Evolutionary conservation across 202 grass and related monocot genomes (phyloP).

Genomic region (Tripidium arundinaceum): DNA sequence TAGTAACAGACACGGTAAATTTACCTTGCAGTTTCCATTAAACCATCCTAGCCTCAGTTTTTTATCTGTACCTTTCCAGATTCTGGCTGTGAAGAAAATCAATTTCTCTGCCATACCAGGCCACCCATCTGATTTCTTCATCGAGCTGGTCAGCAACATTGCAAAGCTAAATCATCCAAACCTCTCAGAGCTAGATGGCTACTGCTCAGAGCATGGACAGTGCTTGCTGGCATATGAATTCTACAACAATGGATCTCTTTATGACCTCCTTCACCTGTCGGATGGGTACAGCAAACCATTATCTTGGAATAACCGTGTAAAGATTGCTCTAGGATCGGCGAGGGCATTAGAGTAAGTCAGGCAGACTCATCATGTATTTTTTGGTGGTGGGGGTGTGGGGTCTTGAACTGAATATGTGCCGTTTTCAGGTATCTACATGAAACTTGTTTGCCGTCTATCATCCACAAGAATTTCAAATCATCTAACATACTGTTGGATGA

Average conservation of each 20-base stretch:
- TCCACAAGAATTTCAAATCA: constrained; percentile 95
- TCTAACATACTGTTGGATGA: constrained; percentile 79
- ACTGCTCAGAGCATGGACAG: constrained; percentile 82
- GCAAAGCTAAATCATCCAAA: constrained; percentile 75
- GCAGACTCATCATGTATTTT: not conserved
- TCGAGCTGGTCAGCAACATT: constrained; percentile 58
- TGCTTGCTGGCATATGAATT: constrained; percentile 76
- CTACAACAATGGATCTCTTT: constrained; percentile 74
- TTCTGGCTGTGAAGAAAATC: constrained; percentile 88
- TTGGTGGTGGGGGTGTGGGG: not conserved
- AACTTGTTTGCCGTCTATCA: constrained; percentile 57
- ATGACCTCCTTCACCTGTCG: constrained; percentile 70
- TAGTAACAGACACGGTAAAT: too few relatives aligned
- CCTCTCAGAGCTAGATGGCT: constrained; percentile 70
- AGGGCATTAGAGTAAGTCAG: constrained; percentile 87
- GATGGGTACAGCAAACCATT: constrained; percentile 54
- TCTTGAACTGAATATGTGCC: constrained; percentile 24
- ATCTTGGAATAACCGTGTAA: constrained; percentile 78
- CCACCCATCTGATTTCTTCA: constrained; percentile 56
- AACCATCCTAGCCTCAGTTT: not conserved
- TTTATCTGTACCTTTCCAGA: constrained; percentile 43
- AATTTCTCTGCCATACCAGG: constrained; percentile 56
- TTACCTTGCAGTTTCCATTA: not conserved
- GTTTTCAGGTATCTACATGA: constrained; percentile 79
- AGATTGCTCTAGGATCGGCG: constrained; percentile 82